These are phyloP conservation scores for Diaporthe citrichinensis DNA, from an alignment of 2,329 filamentous ascomycete genomes.

Conservation along the genomic window DNA sequence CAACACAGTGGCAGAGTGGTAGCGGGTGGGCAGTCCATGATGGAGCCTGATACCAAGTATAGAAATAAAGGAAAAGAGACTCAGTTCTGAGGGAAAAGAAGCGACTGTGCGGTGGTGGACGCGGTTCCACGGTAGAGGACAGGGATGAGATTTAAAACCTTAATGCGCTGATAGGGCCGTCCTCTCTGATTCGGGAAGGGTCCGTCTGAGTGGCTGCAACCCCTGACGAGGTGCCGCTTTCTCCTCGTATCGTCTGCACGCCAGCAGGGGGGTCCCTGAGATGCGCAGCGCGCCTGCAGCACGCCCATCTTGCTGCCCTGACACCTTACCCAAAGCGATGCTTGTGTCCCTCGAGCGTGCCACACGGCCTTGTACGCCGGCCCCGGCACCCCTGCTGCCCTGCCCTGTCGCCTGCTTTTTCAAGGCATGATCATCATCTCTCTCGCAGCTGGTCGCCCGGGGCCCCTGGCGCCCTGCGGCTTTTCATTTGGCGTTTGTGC, in stretches of 20 bases:
- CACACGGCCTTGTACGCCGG: conserved; percentile 11
- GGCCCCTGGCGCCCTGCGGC: neutral
- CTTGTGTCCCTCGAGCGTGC: neutral
- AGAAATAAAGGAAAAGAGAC: conserved; percentile 11
- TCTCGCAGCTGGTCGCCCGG: neutral
- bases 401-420: conserved; percentile 26
- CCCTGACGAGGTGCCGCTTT: conserved; percentile 34
- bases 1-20: conserved; percentile 15
- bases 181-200: conserved; percentile 18
- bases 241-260: conserved; percentile 28
- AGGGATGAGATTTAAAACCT: conserved; percentile 38
- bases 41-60: conserved; percentile 38
- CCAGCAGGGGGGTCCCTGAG: conserved; percentile 26
- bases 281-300: conserved; percentile 6
- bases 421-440: conserved; percentile 33
- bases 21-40: conserved; percentile 11
- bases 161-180: conserved; percentile 41
- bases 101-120: conserved; percentile 16
- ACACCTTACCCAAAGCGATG: conserved; percentile 35
- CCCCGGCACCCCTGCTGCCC: neutral
- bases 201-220: conserved; percentile 32
- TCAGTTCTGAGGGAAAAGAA: neutral
- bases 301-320: conserved; percentile 36
- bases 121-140: conserved; percentile 20
- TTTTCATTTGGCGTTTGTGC: neutral